Conservation (phyloP, 805 yeast genomes). For the Yamadazyma laniorum region DNA sequence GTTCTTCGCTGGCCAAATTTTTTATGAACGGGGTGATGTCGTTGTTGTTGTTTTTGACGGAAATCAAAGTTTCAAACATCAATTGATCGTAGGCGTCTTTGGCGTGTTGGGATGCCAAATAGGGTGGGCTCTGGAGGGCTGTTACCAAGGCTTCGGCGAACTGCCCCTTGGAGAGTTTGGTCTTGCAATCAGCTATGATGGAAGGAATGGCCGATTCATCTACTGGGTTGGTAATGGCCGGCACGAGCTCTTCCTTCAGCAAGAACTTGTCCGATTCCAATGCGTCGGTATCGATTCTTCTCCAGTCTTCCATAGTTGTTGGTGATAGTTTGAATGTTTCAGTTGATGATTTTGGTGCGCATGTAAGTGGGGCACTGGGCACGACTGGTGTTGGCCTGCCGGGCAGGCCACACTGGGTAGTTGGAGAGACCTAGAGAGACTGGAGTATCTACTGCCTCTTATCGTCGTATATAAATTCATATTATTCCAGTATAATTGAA, state of each 20-base stretch:
- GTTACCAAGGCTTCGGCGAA: constrained; percentile 61
- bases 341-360: not conserved
- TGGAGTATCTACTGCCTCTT: too few species aligned
- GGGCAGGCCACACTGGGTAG: too few species aligned
- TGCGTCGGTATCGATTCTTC: constrained; percentile 92
- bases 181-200: constrained; percentile 57
- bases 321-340: constrained; percentile 1
- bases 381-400: too few species aligned
- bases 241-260: constrained; percentile 60
- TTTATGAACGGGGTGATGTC: constrained; percentile 66
- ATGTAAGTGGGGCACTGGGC: not conserved
- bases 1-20: constrained; percentile 59
- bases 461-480: too few species aligned
- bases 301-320: constrained; percentile 66
- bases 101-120: constrained; percentile 63
- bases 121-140: constrained; percentile 75
- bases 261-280: constrained; percentile 79
- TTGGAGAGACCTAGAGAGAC: too few species aligned
- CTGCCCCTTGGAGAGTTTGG: constrained; percentile 68
- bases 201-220: constrained; percentile 51
- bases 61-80: constrained; percentile 66
- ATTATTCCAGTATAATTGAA: too few species aligned
- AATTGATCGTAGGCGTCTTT: constrained; percentile 44
- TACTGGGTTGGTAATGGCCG: constrained; percentile 44
- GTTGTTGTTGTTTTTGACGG: constrained; percentile 54